Base-by-base conservation (phyloP, 2,329 filamentous ascomycete species). In the Aspergillus sp. region DNA sequence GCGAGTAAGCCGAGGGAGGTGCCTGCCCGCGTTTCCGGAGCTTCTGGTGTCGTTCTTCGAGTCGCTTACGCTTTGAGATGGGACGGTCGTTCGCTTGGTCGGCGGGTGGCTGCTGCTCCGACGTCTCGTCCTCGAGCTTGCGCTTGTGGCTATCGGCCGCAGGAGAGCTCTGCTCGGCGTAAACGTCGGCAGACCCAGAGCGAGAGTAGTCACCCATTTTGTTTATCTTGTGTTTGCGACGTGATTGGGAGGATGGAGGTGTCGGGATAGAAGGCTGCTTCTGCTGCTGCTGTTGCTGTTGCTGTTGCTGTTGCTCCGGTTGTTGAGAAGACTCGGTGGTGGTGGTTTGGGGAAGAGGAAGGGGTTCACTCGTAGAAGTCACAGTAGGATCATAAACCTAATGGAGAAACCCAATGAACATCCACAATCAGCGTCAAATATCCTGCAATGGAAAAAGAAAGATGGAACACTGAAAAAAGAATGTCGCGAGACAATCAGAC, bases 1-100 rank as follows among this genome's bases (percentile, higher is more conserved):
- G 75, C 3, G 77, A 75, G 63, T 76, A 79, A 1, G 72, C 73
- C 8, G 77, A 77, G 2, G 75, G 76, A 28, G 75, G 72, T 47
- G 73, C 70, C n/a, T 70, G 71, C 25, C 69, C 74, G 15, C 74
- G 72, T 62, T 72, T 75, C 58, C 74, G 72, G 43, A 72, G 64
- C 58, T 72, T 74, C 64, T 76, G 74, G 59, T 74, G 68, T 19
- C 76, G 72, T 63, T 79, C 76, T 58, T 79, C 73, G 49, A 76
- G 63, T 41, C 76, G 74, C 59, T 72, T 76, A 60, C 76, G 76
- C 61, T 76, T 79, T 21, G 72, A 69, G 7, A 70, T 52, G 10
- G 71, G 69, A 6, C 70, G 74, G n/a, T 71, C 69, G 13, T 64
- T 66, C 39, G 58, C 41, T 67, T 62, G 5, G 72, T 72, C 21